Percentiles rank a stretch among this genome's conserved stretches.
Conservation (phyloP, 1,284 basidiomycete genomes). For the Naganishia sp. region DNA sequence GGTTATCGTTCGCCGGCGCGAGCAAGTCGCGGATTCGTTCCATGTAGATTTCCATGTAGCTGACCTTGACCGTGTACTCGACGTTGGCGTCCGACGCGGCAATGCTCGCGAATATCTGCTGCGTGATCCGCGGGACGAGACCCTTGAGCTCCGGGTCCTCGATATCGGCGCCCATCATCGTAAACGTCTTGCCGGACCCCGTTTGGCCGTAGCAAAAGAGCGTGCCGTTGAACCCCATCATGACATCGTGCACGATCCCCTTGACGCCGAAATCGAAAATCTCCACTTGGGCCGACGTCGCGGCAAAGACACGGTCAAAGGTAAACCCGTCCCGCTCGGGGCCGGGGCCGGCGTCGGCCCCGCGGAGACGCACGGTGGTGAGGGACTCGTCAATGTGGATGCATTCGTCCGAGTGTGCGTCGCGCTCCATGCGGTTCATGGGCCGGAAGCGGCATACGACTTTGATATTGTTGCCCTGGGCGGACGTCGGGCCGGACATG, state of each 20-base stretch:
- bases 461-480: slow-evolving; percentile 57
- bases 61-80: slow-evolving; percentile 99
- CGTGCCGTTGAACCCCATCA: slow-evolving; percentile 98
- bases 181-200: slow-evolving; percentile 91
- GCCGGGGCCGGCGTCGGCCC: slow-evolving; percentile 61
- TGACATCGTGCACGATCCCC: slow-evolving; percentile 75
- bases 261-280: slow-evolving; percentile 99
- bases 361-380: slow-evolving; percentile 73
- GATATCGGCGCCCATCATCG: slow-evolving; percentile 82
- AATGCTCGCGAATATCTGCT: slow-evolving; percentile 98
- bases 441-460: slow-evolving; percentile 77
- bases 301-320: slow-evolving; percentile 95
- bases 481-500: slow-evolving; percentile 33
- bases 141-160: slow-evolving; percentile 88
- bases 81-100: slow-evolving; percentile 90
- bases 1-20: slow-evolving; percentile 95
- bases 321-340: slow-evolving; percentile 72
- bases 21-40: slow-evolving; percentile 95
- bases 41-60: slow-evolving; percentile 99
- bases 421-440: slow-evolving; percentile 84
- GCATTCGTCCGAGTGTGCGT: slow-evolving; percentile 87
- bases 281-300: slow-evolving; percentile 86
- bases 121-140: slow-evolving; percentile 96
- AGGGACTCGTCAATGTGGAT: slow-evolving; percentile 84
- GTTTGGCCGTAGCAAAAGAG: slow-evolving; percentile 99